Base-by-base conservation (phyloP, 352 stramenopile genomes). In the Phytopythium montanum region DNA sequence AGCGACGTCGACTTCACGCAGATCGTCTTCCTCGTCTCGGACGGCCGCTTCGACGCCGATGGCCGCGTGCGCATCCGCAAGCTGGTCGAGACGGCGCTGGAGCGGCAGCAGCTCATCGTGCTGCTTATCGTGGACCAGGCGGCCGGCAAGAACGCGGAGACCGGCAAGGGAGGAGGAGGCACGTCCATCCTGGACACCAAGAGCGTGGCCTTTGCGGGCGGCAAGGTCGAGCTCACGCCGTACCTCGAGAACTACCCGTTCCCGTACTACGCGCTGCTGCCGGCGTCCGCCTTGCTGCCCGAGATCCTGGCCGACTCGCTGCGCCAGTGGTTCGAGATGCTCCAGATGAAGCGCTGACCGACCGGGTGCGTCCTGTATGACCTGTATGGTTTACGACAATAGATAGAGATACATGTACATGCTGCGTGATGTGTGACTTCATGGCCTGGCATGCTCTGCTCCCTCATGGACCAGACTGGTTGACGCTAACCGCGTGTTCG, bases 181-280 rank as follows among this genome's bases (percentile, higher is more conserved):
- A 97, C 97, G 28, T 99, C 94, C 36, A 99, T 99, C 59, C 64
- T 99, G 29, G 94, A 99, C 59, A 99, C 98, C 62, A 97, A 99
- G 79, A 97, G 97, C 59, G 96, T 99, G 29, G 94, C 86, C 42
- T 99, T 99, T 72, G 75, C 85, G 49, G 97, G 98, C 53, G 97
- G 97, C 44, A 98, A 98, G 63, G 90, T 98, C 50, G 83, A 94
- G 60, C 96, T 99, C 69, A 97, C 94, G 54, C 81, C 90, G 25
- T 99, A 99, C 80, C 89, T 99, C 34, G 98, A 99, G 62, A 98
- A 99, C 76, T 99, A 99, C 69, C 98, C 98, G 41, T 99, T 99
- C 80, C 97, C 98, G 51, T 99, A 99, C 77, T 99, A 99, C 70
- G 90, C 99, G 54, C 73, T 99, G 42, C 75, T 99, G 23, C 89